Evolutionary conservation across 2,329 filamentous ascomycete species (phyloP), one percentile per base, ranked within the genome.

Genomic region (Purpureocillium lavendulum): DNA sequence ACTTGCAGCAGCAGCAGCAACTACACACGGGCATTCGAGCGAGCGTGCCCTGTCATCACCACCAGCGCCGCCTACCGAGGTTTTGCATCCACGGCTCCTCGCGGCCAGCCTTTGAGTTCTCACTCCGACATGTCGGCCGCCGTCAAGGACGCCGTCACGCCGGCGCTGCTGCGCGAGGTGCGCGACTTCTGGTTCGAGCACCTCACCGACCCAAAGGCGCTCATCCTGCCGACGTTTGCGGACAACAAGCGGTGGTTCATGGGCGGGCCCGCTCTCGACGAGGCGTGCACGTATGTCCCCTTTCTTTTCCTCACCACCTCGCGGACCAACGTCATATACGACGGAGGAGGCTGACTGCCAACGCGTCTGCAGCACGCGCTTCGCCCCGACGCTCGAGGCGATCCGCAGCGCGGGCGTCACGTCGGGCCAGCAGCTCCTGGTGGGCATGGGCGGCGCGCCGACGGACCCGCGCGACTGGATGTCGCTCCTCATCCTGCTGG

Each of bases 401-500:
- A 51, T 66, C 26, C 52, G 46, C 5, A 38, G 44, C 1, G 43
- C 55, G 0, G 48, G 49, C 14, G 36, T 54, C 11, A 53, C 50
- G 4, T 55, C 58, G 1, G 55, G 50, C 2, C 38, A 50, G 8
- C 51, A 58, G 30, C 43, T 66, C 35, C 35, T 65, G 28, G 46
- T 49, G 6, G 39, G 52, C 12, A 43, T 52, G n/a, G n/a, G n/a
- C 1, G 43, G 50, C 10, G 58, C 56, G 4, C 38, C 45, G 21
- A 26, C 21, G 4, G 42, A 45, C 3, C 51, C 63, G 1, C 38
- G 54, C 6, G 60, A 64, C 45, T 65, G 60, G 56, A 58, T 83
- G 2, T 64, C 66, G 33, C 53, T 82, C 0, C 49, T 77, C 5
- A 48, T 83, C 2, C 62, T 83, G 2, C 65, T 83, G 3, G 80